Evolutionary conservation across 371 early-diverging fungal species (phyloP).

Genomic region (Haplosporangium sp.): DNA sequence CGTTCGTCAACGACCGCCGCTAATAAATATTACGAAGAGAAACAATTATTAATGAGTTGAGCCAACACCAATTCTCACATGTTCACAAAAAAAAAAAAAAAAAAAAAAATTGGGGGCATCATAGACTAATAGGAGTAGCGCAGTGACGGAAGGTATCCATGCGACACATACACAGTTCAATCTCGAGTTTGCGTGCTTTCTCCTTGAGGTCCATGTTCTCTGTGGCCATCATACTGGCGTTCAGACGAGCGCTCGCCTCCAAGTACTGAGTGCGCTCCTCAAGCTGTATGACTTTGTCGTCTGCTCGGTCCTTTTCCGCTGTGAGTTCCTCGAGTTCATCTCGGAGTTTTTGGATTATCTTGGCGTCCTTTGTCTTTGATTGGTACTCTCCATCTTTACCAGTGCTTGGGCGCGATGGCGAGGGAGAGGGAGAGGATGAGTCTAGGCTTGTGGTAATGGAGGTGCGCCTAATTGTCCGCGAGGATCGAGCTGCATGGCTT

Average conservation of each 20-base stretch:
- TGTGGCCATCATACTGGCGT: slow-evolving; percentile 28
- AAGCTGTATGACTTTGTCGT: slow-evolving; percentile 28
- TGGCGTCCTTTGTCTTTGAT: neutral
- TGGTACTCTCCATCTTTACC: neutral
- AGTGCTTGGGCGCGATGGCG: neutral
- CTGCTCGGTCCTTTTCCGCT: slow-evolving; percentile 19
- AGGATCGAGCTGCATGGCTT: neutral
- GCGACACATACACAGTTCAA: slow-evolving; percentile 44
- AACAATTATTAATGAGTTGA: neutral
- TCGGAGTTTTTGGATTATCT: slow-evolving; percentile 19
- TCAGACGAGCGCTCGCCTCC: slow-evolving; percentile 41
- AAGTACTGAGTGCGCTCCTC: slow-evolving; percentile 42
- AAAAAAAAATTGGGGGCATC: neutral
- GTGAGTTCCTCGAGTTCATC: slow-evolving; percentile 37
- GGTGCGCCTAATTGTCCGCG: slow-evolving; percentile 9
- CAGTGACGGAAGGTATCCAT: neutral
- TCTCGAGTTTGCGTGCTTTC: slow-evolving; percentile 37
- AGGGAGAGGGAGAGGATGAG: too few species aligned
- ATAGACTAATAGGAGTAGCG: neutral
- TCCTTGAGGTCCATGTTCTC: slow-evolving; percentile 51
- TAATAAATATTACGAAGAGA: neutral
- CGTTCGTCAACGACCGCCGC: slow-evolving; percentile 36
- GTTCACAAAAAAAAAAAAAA: neutral
- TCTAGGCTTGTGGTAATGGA: neutral
- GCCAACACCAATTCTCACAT: neutral